Evolutionary conservation across 495 filamentous ascomycete species (phyloP), one percentile per base, ranked within the genome.

Genomic region (Tuber magnatum): DNA sequence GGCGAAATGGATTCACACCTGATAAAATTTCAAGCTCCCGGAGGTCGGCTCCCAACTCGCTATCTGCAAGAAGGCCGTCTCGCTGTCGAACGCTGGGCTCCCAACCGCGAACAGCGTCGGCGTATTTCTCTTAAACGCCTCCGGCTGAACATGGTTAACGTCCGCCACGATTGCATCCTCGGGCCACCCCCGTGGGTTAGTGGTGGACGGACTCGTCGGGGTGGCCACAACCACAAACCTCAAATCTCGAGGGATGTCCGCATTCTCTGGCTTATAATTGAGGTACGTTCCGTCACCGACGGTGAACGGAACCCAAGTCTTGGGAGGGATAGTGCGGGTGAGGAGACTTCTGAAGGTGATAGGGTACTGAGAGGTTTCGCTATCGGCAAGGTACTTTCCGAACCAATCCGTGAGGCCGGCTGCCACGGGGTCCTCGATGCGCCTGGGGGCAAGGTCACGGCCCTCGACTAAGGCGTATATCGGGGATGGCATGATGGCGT

Each of bases 361-460:
- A 38, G 72, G 72, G 35, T 68, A 68, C 35, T 68, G 24, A 38
- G 72, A 28, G 12, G 18, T 35, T 68, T 38, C 72, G 46, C 38
- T 16, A 12, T 74, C 72, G 28, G 35, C 48, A n/a, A 74, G 72
- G 56, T 74, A 74, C 39, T 61, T 68, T 51, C 72, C 72, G 48
- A 74, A 74, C 72, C 72, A 73, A 32, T 73, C 72, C 6, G 72
- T 73, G 16, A 73, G 72, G 28, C 41, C 74, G 9, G 65, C 74
- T 0, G 74, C 71, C 71, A 75, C 74, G 10, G 74, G 70, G 69
- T 46, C 72, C 9, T 61, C 51, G 12, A 61, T 61, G n/a, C n/a
- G 51, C n/a, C n/a, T 61, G 38, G 74, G 74, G 69, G 43, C 24
- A 46, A 71, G 44, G 40, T 72, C 74, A 41, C 74, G 74, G 12